phyloP scores from a whole-genome alignment of 2,329 filamentous ascomycete genomes.

The Clonostachys byssicola region DNA sequence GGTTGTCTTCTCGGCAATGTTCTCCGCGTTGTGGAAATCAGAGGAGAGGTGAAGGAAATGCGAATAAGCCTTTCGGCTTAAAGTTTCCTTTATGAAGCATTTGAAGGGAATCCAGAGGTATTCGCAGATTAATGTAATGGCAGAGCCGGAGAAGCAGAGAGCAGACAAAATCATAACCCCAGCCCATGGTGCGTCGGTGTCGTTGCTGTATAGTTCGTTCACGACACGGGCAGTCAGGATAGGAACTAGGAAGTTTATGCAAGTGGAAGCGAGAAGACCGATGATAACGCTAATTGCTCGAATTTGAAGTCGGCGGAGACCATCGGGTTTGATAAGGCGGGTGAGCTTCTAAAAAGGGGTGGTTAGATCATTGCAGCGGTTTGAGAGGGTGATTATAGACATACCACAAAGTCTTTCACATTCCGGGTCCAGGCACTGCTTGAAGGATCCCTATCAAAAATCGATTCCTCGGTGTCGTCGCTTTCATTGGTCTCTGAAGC shows the following conservation, averaged over 20 bases:
- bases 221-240: constrained; percentile 77
- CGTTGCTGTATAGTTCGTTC: constrained; percentile 55
- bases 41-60: constrained; percentile 58
- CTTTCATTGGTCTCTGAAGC: too few relatives aligned
- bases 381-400: constrained; percentile 6
- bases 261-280: constrained; percentile 66
- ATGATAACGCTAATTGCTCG: constrained; percentile 62
- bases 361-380: neutral
- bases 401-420: constrained; percentile 64
- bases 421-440: constrained; percentile 21
- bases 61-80: constrained; percentile 51
- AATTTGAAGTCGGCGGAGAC: constrained; percentile 61
- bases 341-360: constrained; percentile 58
- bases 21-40: constrained; percentile 58
- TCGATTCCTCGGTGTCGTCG: too few relatives aligned
- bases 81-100: constrained; percentile 48
- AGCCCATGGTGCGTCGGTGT: constrained; percentile 44
- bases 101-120: constrained; percentile 57
- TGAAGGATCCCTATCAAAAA: too few relatives aligned
- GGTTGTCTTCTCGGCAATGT: constrained; percentile 52
- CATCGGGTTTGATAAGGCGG: constrained; percentile 74
- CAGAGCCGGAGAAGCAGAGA: constrained; percentile 49
- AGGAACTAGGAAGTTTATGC: constrained; percentile 74
- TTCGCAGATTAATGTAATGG: constrained; percentile 46
- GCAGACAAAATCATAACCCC: constrained; percentile 46